Base-by-base conservation (phyloP, 2,329 filamentous ascomycete species). In the Fusarium brachygibbosum region DNA sequence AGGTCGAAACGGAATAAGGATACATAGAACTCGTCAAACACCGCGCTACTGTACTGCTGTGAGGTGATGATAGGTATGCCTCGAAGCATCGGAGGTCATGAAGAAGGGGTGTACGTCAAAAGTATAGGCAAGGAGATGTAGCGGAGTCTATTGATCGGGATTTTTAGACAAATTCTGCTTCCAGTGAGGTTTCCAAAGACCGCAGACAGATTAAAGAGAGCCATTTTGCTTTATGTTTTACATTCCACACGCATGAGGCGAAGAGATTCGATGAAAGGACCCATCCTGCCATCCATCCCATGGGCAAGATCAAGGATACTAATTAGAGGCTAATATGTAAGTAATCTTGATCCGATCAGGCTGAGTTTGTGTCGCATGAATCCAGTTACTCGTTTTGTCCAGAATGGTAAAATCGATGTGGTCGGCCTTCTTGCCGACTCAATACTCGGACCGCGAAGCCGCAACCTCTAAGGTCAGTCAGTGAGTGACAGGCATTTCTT, bases 1-100 rank as follows among this genome's bases (percentile, higher is more conserved):
- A 77, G 74, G 74, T 69, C 67, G 75, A 76, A 76, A 71, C 68
- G 74, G 75, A 75, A 75, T 72, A 66, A 72, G 69, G 71, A 74
- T 74, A 73, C 71, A 76, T 74, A 74, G 74, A 75, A 74, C 67
- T 71, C 72, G 64, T 67, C 69, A 74, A 45, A 65, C 59, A 60
- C 65, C 64, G 58, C 66, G 61, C 53, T 67, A 51, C 49, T 70
- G 67, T 31, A 58, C 42, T 63, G 57, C 59, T 40, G 52, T 68
- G 66, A 66, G 51, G 58, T 46, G 67, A 70, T 46, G 67, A 70
- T 11, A 51, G 38, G 21, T 40, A 32, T 52, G 45, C n/a, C 31
- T 58, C 16, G n/a, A 31, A 31, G 41, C 31, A 44, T 44, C n/a
- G 29, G 12, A 25, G 35, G 32, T 28, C 31, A 45, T 23, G 32